Evolutionary conservation across 345 rosid species (phyloP), one percentile per base, ranked within the genome.

Genomic region (Arabis hirsuta): DNA sequence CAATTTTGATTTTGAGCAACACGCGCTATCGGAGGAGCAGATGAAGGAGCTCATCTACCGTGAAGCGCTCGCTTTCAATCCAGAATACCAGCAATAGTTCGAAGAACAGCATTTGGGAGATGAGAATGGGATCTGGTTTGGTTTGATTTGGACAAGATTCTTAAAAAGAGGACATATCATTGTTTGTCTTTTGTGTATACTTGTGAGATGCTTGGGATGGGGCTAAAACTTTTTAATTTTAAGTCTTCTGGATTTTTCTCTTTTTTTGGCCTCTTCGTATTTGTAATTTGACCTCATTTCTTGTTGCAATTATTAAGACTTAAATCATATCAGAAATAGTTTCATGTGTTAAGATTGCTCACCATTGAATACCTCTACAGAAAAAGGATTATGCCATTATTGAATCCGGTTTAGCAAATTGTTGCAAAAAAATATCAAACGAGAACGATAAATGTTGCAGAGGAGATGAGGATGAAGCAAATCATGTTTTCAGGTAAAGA

Each of bases 1-100:
- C 84, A 88, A 73, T 89, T 95, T 95, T 13, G 99, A 95, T 83
- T 95, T 95, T 7, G 98, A 95, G 87, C 91, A 88, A 78, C 92
- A 90, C 44, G 96, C 97, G 0, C 84, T 95, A 67, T 76, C 94
- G 0, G 98, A 88, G 84, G 99, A 89, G 52, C 98, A 95, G 78
- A 95, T 92, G 97, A 96, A 85, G 84, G 99, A 91, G 82, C 86
- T 92, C 11, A 92, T 95, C 36, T 90, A 90, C 76, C 81, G 83
- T 54, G 97, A 95, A 77, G 96, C 94, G n/a, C 93, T 95, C 27
- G 99, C 99, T 14, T 95, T 95, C 83, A 95, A 95, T 77, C 99
- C 99, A 3, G 92, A 91, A 57, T 92, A 88, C 69, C 90, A 81
- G 50, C 86, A 81, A 27, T 78, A 67, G 78, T 63, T 39, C 68